Conservation (phyloP, 805 yeast genomes). For the Kazachstania martiniae region DNA sequence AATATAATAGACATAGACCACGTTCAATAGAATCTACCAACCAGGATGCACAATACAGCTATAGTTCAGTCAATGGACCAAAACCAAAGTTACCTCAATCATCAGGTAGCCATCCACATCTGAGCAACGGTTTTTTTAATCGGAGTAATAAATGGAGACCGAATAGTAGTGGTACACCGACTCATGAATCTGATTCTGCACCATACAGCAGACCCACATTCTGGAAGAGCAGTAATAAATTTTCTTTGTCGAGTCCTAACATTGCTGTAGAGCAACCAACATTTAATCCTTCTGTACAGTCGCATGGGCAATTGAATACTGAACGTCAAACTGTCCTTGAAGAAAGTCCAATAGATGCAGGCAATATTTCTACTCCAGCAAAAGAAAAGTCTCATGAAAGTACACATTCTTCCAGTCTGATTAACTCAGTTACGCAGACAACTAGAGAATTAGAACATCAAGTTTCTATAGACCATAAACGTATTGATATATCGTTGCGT, state of each 20-base stretch:
- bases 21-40: slow-evolving; percentile 8
- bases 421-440: slow-evolving; percentile 22
- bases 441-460: slow-evolving; percentile 14
- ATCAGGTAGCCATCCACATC: too few species aligned
- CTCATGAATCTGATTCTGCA: background rate
- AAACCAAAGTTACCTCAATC: background rate
- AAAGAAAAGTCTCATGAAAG: too few species aligned
- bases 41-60: slow-evolving; percentile 1
- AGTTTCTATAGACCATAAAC: slow-evolving; percentile 9
- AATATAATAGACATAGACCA: slow-evolving; percentile 14
- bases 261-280: too few species aligned
- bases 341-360: too few species aligned
- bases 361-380: too few species aligned
- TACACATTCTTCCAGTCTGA: slow-evolving; percentile 21
- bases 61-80: background rate
- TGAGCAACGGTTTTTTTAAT: slow-evolving; percentile 10
- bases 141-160: slow-evolving; percentile 19
- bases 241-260: slow-evolving; percentile 1
- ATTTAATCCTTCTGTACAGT: too few species aligned
- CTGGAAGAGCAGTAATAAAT: slow-evolving; percentile 5
- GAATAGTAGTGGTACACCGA: background rate
- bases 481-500: slow-evolving; percentile 4
- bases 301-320: too few species aligned
- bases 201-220: slow-evolving; percentile 5
- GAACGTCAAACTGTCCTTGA: too few species aligned